Base-by-base conservation (phyloP, 176 grass and related monocot genomes). In the Poa annua region DNA sequence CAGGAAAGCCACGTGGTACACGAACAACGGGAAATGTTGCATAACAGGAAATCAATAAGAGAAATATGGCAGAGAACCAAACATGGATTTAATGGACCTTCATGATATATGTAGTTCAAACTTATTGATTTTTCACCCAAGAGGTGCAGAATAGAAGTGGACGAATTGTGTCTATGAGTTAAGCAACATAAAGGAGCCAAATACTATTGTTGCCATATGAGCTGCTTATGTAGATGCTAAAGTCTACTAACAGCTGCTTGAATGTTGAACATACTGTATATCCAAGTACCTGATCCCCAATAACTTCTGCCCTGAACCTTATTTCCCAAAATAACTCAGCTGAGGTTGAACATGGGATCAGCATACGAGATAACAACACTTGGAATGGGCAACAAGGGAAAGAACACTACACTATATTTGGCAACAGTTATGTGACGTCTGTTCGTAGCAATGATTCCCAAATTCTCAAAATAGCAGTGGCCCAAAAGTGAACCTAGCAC, bases 391-490 rank as follows among this genome's bases (percentile, higher is more conserved):
- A 20, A 52, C 4, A 36, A 65, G 44, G 24, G 36, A n/a, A 48
- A 56, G 26, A 74, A 64, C 36, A 65, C 21, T 41, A 72, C 35
- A 38, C 79, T 68, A 74, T 66, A 48, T 67, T 74, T 57, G 57
- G 79, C 49, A 72, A 82, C 2, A 86, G 38, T 8, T 20, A 75
- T 50, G 78, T 82, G 78, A 77, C 72, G 29, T 25, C 44, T 83
- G 78, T 49, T 83, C 11, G 41, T 20, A 72, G 20, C 39, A 74
- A 25, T 71, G 62, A 38, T 75, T 86, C 55, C 66, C 59, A 83
- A 78, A 79, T 78, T 17, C 83, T 55, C 77, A 73, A 90, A 78
- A 50, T 81, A 82, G 88, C 64, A 78, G 42, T 19, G 42, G 76
- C 20, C 74, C 80, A 25, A 59, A 39, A 42, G 74, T 83, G 59